Conservation (phyloP, 352 stramenopile genomes). For the Phytophthora quininea region DNA sequence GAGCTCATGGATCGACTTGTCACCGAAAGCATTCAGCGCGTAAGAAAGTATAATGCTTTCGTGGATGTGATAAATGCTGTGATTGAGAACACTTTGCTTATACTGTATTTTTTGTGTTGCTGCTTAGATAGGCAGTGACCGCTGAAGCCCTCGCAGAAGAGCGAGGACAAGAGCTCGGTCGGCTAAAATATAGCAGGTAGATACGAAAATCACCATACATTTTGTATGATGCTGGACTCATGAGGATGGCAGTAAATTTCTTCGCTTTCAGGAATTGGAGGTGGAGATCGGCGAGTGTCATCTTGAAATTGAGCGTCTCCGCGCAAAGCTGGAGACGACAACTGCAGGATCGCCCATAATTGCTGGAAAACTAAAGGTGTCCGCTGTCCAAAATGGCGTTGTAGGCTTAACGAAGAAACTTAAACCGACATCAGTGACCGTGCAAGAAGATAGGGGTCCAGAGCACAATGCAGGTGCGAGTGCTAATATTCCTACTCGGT, state of each 20-base stretch:
- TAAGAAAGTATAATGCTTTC: slow-evolving; percentile 11
- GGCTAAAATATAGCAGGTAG: slow-evolving; percentile 62
- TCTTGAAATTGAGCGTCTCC: slow-evolving; percentile 57
- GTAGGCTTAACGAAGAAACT: slow-evolving; percentile 16
- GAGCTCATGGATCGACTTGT: slow-evolving; percentile 69
- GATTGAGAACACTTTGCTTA: slow-evolving; percentile 6
- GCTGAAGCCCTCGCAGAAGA: slow-evolving; percentile 65
- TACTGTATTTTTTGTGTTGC: not conserved
- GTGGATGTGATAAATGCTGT: not conserved
- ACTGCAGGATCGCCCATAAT: slow-evolving; percentile 23
- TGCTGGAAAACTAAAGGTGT: slow-evolving; percentile 58
- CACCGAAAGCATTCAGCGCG: slow-evolving; percentile 60
- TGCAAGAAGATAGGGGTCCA: not conserved
- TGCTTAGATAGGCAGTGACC: slow-evolving; percentile 48
- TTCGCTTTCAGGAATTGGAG: slow-evolving; percentile 70
- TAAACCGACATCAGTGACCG: slow-evolving; percentile 18
- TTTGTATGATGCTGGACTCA: slow-evolving; percentile 3
- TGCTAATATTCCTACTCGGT: not conserved
- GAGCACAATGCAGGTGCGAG: not conserved
- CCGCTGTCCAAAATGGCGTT: slow-evolving; percentile 15
- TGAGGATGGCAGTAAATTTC: slow-evolving; percentile 55
- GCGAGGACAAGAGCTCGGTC: slow-evolving; percentile 58
- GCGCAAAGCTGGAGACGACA: slow-evolving; percentile 28
- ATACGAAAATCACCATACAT: not conserved
- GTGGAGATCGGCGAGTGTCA: slow-evolving; percentile 67